Conservation (phyloP, 1,139 yeast genomes). For the Spathaspora sp. region DNA sequence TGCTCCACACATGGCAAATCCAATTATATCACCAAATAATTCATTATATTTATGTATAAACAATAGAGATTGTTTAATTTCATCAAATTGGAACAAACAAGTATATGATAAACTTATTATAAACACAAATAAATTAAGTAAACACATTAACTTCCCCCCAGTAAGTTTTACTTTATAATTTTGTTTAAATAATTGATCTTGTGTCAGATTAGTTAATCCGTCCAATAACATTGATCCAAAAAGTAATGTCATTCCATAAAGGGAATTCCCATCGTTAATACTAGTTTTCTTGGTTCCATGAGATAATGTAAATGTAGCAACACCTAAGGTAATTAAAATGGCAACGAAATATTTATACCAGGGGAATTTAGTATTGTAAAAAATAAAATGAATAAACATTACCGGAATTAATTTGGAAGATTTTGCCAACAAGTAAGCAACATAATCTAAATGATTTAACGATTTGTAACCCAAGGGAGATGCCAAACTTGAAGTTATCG, state of each 20-base stretch:
- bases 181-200: constrained; percentile 72
- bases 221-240: constrained; percentile 71
- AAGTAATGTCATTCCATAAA: constrained; percentile 62
- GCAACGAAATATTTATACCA: constrained; percentile 78
- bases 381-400: constrained; percentile 73
- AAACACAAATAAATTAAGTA: constrained; percentile 63
- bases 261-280: constrained; percentile 40
- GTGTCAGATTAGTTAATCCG: constrained; percentile 91
- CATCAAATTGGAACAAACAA: constrained; percentile 43
- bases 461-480: constrained; percentile 80
- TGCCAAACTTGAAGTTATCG: constrained; percentile 77
- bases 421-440: constrained; percentile 83
- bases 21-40: constrained; percentile 57
- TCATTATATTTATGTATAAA: constrained; percentile 44
- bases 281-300: constrained; percentile 20
- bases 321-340: constrained; percentile 73
- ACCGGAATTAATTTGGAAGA: constrained; percentile 94
- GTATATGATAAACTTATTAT: constrained; percentile 41
- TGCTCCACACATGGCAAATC: constrained; percentile 81
- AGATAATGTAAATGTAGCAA: constrained; percentile 67
- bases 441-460: constrained; percentile 78
- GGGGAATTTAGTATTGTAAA: constrained; percentile 75
- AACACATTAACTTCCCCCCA: constrained; percentile 88
- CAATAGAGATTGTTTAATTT: constrained; percentile 45
- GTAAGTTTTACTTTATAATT: constrained; percentile 20